phyloP scores from a whole-genome alignment of 176 grass and related monocot genomes.

The Carex parvula region DNA sequence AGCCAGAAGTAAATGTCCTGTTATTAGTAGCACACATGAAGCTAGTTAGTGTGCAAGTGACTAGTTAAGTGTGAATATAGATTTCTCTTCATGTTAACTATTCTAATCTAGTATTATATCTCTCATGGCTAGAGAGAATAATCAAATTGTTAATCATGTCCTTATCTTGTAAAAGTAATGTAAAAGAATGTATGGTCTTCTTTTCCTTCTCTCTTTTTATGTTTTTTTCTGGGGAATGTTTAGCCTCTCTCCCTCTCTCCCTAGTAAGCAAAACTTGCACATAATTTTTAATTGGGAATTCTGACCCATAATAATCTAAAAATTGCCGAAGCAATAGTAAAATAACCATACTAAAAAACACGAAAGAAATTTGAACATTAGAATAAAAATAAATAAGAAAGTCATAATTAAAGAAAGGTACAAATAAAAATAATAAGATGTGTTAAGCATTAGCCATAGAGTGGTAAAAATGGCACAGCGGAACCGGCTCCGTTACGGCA shows the following conservation, averaged over 20 bases:
- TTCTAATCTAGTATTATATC: slow-evolving; percentile 21
- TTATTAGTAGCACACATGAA: slow-evolving; percentile 20
- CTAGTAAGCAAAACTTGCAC: background rate
- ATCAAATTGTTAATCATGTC: slow-evolving; percentile 19
- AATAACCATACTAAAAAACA: background rate
- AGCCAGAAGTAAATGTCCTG: slow-evolving; percentile 11
- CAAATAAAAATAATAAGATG: background rate
- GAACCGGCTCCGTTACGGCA: no score
- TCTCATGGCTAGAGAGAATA: background rate
- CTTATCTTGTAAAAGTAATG: slow-evolving; percentile 3
- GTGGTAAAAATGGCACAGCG: no score
- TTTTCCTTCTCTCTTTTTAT: background rate
- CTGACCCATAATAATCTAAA: background rate
- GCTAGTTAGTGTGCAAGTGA: slow-evolving; percentile 8
- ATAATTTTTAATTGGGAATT: background rate
- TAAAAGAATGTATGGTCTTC: background rate
- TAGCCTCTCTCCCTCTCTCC: background rate
- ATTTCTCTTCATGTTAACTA: slow-evolving; percentile 20
- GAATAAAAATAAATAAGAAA: background rate
- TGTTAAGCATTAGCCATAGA: background rate
- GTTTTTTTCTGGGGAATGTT: background rate
- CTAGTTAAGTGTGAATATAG: slow-evolving; percentile 24
- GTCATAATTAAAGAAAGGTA: background rate
- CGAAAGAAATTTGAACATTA: background rate
- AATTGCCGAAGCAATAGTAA: background rate